Evolutionary conservation across 768 basidiomycete species (phyloP).

Genomic region (Suillus discolor): DNA sequence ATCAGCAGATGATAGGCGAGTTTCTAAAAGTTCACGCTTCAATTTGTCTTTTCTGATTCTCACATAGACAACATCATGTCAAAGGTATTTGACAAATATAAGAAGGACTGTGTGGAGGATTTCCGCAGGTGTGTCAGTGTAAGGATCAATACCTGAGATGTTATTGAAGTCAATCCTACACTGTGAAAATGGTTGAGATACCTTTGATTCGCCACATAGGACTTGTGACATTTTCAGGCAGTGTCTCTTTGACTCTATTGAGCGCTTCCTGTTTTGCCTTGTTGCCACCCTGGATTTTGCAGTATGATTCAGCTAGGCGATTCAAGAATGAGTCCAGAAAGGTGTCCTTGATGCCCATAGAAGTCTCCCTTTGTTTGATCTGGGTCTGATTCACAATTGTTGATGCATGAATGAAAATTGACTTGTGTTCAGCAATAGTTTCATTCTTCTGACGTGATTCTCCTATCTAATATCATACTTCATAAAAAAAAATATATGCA

Average conservation of each 20-base stretch:
- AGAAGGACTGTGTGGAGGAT: conserved; percentile 26
- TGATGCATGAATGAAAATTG: conserved; percentile 3
- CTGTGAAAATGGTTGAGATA: neutral
- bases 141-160: conserved; percentile 20
- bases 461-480: neutral
- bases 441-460: neutral
- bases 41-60: conserved; percentile 6
- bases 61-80: conserved; percentile 16
- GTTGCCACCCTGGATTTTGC: conserved; percentile 1
- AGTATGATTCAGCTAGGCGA: neutral
- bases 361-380: conserved; percentile 7
- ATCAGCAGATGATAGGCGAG: conserved; percentile 14
- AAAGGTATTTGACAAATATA: conserved; percentile 26
- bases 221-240: conserved; percentile 10
- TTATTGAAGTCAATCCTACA: neutral
- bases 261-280: conserved; percentile 10
- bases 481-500: neutral
- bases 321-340: conserved; percentile 14
- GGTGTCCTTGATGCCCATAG: conserved; percentile 14
- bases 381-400: neutral
- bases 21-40: conserved; percentile 8
- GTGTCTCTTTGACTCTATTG: neutral
- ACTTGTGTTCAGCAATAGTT: neutral
- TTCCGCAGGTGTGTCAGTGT: conserved; percentile 24
- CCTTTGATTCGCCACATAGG: conserved; percentile 16